A percentile compares a stretch with the other conserved stretches of the same genome.
Conservation (phyloP, 805 yeast genomes). For the Wickerhamomyces bovis region DNA sequence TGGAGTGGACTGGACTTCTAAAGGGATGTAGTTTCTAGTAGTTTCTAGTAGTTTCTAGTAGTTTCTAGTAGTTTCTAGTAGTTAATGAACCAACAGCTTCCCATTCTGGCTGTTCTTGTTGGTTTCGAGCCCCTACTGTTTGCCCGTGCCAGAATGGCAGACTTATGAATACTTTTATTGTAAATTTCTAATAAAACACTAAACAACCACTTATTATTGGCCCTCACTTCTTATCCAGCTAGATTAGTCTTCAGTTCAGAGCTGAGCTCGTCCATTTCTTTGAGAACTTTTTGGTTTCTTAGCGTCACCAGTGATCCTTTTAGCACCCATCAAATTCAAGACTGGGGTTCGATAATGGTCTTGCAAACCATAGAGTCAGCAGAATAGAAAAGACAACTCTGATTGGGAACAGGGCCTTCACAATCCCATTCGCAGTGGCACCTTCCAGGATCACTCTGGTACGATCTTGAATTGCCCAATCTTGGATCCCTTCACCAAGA, state of each 20-base stretch:
- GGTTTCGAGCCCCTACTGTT: too few species aligned
- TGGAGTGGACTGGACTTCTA: too few species aligned
- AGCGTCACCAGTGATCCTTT: slow-evolving; percentile 1
- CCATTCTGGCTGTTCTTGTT: too few species aligned
- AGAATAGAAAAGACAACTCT: slow-evolving; percentile 45
- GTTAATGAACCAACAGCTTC: too few species aligned
- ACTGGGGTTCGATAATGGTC: slow-evolving; percentile 50
- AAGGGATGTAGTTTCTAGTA: too few species aligned
- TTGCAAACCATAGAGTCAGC: slow-evolving; percentile 56
- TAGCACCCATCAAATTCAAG: slow-evolving; percentile 7
- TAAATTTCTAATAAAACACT: too few species aligned
- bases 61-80: too few species aligned
- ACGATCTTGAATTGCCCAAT: slow-evolving; percentile 41
- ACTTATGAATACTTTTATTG: too few species aligned
- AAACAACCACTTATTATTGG: too few species aligned
- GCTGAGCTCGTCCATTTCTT: slow-evolving; percentile 1
- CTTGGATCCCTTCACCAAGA: slow-evolving; percentile 23
- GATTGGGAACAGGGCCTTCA: slow-evolving; percentile 52
- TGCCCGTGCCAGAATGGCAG: too few species aligned
- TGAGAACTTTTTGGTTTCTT: not conserved
- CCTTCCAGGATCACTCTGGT: slow-evolving; percentile 59
- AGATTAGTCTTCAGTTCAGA: not conserved
- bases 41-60: too few species aligned
- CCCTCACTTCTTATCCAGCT: not conserved
- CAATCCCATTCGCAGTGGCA: slow-evolving; percentile 67